Percentiles rank a stretch among this genome's conserved stretches.
Evolutionary conservation across 441 rosid genomes (phyloP).

Genomic region (Jatropha multifida): DNA sequence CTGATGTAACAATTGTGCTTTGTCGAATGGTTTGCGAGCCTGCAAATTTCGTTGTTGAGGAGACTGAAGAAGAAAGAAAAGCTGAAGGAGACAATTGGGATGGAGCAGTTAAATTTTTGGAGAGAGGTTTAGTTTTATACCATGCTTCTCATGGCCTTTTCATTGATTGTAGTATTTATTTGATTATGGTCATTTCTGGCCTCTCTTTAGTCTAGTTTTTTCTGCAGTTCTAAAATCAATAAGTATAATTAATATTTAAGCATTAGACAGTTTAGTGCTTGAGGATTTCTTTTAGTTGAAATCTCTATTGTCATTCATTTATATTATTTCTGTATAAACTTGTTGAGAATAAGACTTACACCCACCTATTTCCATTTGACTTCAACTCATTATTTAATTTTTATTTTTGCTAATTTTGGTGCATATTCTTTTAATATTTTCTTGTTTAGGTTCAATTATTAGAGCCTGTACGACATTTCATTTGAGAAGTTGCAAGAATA

Average conservation of each 20-base stretch:
- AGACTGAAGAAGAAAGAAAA: constrained; percentile 34
- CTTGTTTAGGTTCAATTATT: background rate
- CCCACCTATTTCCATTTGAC: too few relatives aligned
- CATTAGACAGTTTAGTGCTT: too few relatives aligned
- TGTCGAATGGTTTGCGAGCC: constrained; percentile 38
- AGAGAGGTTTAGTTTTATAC: constrained; percentile 68
- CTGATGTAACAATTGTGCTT: constrained; percentile 55
- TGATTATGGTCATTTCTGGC: constrained; percentile 56
- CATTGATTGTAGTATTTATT: constrained; percentile 76
- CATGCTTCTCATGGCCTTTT: constrained; percentile 59
- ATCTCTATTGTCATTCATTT: too few relatives aligned
- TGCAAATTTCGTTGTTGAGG: constrained; percentile 23
- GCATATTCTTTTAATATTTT: background rate
- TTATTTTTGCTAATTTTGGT: too few relatives aligned
- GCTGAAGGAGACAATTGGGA: constrained; percentile 43
- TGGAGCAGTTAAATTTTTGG: constrained; percentile 65
- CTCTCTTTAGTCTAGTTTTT: constrained; percentile 35
- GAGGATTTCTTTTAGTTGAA: too few relatives aligned
- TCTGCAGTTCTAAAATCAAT: background rate
- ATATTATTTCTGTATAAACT: too few relatives aligned
- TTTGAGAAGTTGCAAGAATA: background rate
- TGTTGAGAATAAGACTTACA: too few relatives aligned
- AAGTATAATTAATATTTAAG: background rate
- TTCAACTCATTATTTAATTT: too few relatives aligned
- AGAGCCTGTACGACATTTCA: background rate